A percentile compares a stretch with the other conserved stretches of the same genome.
phyloP scores from a whole-genome alignment of 2,329 filamentous ascomycete genomes.

The Penicillium olsonii region DNA sequence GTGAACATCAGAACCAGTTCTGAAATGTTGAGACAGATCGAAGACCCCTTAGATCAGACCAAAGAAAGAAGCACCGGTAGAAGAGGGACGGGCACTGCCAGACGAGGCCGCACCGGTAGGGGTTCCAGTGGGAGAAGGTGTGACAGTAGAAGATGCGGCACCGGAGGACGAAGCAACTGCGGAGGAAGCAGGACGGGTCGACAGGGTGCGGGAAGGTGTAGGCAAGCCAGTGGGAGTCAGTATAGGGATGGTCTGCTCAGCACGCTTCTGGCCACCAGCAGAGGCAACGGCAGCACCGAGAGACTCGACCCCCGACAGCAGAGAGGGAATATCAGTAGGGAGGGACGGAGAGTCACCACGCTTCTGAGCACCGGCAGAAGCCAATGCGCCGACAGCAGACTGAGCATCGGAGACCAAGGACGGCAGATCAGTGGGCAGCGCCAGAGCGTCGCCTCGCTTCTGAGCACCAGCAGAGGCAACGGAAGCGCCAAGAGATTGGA shows the following conservation, averaged over 20 bases:
- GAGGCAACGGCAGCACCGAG: conserved; percentile 8
- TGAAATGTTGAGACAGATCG: not conserved
- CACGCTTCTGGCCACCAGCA: conserved; percentile 12
- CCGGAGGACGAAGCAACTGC: not conserved
- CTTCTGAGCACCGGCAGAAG: conserved; percentile 11
- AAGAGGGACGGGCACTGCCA: not conserved
- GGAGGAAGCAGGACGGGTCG: not conserved
- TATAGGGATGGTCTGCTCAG: conserved; percentile 1
- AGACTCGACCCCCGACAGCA: conserved; percentile 14
- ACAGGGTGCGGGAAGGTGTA: not conserved
- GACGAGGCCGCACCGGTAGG: not conserved
- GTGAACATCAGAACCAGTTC: not conserved
- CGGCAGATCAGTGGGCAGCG: conserved; percentile 9
- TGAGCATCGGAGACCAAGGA: conserved; percentile 13
- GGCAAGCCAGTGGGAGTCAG: conserved; percentile 2
- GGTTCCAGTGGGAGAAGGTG: not conserved
- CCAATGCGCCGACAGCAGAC: conserved; percentile 2
- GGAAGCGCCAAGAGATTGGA: not conserved
- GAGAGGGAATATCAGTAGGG: conserved; percentile 10
- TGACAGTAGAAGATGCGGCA: not conserved
- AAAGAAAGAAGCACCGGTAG: not conserved
- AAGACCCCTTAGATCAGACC: not conserved
- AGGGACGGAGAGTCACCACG: conserved; percentile 11
- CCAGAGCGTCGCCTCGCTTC: conserved; percentile 8
- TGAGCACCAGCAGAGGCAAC: conserved; percentile 3